Evolutionary conservation across 352 stramenopile genomes (phyloP).

Genomic region (Phytophthora constricta): DNA sequence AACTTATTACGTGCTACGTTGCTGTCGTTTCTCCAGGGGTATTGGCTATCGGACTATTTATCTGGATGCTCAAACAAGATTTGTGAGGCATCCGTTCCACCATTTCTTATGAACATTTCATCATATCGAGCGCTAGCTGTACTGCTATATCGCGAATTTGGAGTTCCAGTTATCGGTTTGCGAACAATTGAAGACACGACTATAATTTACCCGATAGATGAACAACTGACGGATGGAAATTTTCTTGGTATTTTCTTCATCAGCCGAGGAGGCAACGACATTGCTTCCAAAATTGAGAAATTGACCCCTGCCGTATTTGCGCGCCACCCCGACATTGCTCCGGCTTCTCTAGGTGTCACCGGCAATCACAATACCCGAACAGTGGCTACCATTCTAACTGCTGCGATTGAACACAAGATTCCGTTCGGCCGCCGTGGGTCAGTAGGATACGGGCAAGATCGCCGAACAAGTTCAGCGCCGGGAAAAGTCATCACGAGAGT

Average conservation of each 20-base stretch:
- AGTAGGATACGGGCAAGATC: conserved; percentile 28
- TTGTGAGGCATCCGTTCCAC: conserved; percentile 59
- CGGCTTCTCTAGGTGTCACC: conserved; percentile 35
- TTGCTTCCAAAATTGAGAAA: conserved; percentile 64
- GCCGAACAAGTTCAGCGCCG: conserved; percentile 14
- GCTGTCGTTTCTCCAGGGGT: conserved; percentile 30
- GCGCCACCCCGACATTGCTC: conserved; percentile 58
- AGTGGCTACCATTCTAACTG: conserved; percentile 42
- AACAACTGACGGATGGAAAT: conserved; percentile 46
- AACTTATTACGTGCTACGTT: conserved; percentile 3
- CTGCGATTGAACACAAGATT: conserved; percentile 40
- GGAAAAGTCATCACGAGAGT: conserved; percentile 5
- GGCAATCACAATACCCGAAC: conserved; percentile 43
- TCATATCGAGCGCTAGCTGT: conserved; percentile 57
- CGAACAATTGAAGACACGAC: conserved; percentile 61
- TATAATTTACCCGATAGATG: conserved; percentile 57
- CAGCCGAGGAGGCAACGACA: conserved; percentile 50
- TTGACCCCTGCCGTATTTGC: conserved; percentile 50
- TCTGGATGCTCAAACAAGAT: conserved; percentile 62
- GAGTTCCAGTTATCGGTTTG: conserved; percentile 59
- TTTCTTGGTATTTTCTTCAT: conserved; percentile 77
- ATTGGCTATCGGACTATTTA: conserved; percentile 75
- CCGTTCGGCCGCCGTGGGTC: conserved; percentile 30
- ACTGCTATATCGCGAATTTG: conserved; percentile 74
- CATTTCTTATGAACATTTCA: conserved; percentile 57